These are phyloP conservation scores for Solidago caesia DNA, from an alignment of 129 eudicot species.

Conservation along the genomic window DNA sequence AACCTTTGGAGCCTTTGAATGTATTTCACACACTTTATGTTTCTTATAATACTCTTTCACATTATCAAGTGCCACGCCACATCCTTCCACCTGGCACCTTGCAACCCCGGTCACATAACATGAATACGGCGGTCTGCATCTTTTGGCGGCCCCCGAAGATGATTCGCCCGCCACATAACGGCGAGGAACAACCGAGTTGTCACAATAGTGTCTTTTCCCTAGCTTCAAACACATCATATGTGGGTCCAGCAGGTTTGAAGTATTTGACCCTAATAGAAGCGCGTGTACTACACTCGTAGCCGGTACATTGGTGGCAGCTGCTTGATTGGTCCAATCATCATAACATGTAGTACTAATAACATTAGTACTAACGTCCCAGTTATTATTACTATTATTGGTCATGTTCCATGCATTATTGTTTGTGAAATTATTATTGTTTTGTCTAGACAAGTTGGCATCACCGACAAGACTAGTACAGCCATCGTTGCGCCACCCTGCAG, in stretches of 20 bases:
- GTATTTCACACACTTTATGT: constrained; percentile 72
- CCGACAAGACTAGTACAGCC: constrained; percentile 1
- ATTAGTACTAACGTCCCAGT: constrained; percentile 27
- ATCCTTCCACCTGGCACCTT: constrained; percentile 81
- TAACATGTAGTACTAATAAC: constrained; percentile 9
- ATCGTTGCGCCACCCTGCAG: constrained; percentile 34
- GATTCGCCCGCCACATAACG: constrained; percentile 27
- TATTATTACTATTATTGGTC: constrained; percentile 21
- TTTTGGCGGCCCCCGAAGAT: constrained; percentile 19
- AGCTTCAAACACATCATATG: constrained; percentile 66
- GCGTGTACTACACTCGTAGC: constrained; percentile 25
- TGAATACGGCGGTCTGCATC: constrained; percentile 24
- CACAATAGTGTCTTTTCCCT: constrained; percentile 67
- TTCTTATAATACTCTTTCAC: constrained; percentile 64
- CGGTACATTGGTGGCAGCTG: background rate
- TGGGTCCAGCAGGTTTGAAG: constrained; percentile 41
- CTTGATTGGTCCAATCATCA: constrained; percentile 26
- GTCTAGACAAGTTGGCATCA: constrained; percentile 26
- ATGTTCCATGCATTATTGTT: constrained; percentile 43
- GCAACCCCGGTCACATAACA: constrained; percentile 21
- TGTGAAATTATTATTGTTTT: constrained; percentile 33
- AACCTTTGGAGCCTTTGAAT: constrained; percentile 68
- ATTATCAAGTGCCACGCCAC: constrained; percentile 45
- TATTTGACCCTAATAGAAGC: constrained; percentile 8
- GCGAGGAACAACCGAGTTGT: constrained; percentile 24